phyloP scores from a whole-genome alignment of 2,329 filamentous ascomycete species.

The Fusarium scirpi region DNA sequence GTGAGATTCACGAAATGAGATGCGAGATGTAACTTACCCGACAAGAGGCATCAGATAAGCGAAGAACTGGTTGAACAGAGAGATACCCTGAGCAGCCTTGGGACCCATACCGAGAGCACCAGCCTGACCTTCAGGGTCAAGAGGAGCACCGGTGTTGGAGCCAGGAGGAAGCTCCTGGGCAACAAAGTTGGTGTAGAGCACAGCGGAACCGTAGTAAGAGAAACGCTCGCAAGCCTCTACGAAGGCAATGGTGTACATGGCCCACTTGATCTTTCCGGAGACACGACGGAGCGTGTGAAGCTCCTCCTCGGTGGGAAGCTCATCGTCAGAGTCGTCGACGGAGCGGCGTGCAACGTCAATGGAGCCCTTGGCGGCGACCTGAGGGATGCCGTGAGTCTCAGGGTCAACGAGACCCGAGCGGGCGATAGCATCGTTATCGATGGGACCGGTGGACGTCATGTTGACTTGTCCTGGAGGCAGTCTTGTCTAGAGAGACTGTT shows the following conservation, averaged over 20 bases:
- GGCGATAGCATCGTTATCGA: slow-evolving; percentile 54
- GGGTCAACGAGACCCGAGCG: slow-evolving; percentile 50
- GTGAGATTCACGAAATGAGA: neutral
- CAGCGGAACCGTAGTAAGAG: slow-evolving; percentile 79
- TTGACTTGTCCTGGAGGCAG: slow-evolving; percentile 22
- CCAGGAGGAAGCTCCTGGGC: slow-evolving; percentile 65
- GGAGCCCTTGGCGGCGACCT: slow-evolving; percentile 46
- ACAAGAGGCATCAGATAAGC: slow-evolving; percentile 70
- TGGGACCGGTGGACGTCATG: slow-evolving; percentile 53
- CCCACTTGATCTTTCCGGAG: slow-evolving; percentile 72
- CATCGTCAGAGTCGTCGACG: slow-evolving; percentile 46
- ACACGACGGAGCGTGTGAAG: slow-evolving; percentile 71
- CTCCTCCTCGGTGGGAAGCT: slow-evolving; percentile 71
- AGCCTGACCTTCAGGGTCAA: slow-evolving; percentile 51
- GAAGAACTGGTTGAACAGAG: slow-evolving; percentile 70
- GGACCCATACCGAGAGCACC: slow-evolving; percentile 71
- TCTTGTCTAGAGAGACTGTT: slow-evolving; percentile 3
- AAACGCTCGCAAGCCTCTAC: slow-evolving; percentile 82
- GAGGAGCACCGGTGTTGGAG: slow-evolving; percentile 65
- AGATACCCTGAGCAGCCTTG: slow-evolving; percentile 63
- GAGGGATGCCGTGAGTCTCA: slow-evolving; percentile 48
- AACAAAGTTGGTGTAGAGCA: slow-evolving; percentile 77
- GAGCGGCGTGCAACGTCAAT: slow-evolving; percentile 47
- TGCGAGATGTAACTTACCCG: slow-evolving; percentile 55
- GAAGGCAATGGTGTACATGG: slow-evolving; percentile 76